Conservation (phyloP, 2,329 filamentous ascomycete genomes). For the Xylariaceae sp. region DNA sequence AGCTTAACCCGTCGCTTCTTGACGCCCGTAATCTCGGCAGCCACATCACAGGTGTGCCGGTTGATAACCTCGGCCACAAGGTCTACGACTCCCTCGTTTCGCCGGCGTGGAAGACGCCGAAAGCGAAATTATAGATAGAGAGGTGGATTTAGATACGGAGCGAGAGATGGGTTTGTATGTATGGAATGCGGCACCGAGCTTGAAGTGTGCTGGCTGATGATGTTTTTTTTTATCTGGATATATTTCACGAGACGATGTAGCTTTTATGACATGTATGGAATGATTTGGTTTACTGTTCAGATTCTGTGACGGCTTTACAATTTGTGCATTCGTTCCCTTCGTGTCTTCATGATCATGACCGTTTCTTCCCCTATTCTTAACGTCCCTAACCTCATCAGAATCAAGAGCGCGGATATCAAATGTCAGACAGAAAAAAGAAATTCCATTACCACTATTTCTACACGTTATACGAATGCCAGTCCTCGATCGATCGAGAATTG, state of each 20-base stretch:
- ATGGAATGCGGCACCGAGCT: not conserved
- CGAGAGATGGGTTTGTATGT: not conserved
- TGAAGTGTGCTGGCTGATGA: not conserved
- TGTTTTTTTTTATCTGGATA: not conserved
- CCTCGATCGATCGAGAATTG: constrained; percentile 1
- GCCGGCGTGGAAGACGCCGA: constrained; percentile 45
- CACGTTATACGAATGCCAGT: constrained; percentile 8
- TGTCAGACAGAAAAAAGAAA: not conserved
- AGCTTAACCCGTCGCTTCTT: constrained; percentile 75
- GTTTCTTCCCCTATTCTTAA: no score
- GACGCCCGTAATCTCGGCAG: constrained; percentile 65
- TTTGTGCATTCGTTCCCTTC: no score
- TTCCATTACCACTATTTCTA: constrained; percentile 6
- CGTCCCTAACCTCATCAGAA: no score
- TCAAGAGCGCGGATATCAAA: no score
- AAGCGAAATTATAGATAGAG: constrained; percentile 44
- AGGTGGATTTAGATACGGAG: not conserved
- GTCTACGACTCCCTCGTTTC: constrained; percentile 51
- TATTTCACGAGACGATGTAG: not conserved
- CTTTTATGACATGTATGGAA: no score
- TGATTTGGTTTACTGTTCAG: no score
- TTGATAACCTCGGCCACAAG: constrained; percentile 43
- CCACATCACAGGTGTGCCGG: constrained; percentile 46
- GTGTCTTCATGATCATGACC: no score
- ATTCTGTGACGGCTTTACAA: no score